phyloP scores from a whole-genome alignment of 768 basidiomycete species.

The Kwoniella bestiolae region DNA sequence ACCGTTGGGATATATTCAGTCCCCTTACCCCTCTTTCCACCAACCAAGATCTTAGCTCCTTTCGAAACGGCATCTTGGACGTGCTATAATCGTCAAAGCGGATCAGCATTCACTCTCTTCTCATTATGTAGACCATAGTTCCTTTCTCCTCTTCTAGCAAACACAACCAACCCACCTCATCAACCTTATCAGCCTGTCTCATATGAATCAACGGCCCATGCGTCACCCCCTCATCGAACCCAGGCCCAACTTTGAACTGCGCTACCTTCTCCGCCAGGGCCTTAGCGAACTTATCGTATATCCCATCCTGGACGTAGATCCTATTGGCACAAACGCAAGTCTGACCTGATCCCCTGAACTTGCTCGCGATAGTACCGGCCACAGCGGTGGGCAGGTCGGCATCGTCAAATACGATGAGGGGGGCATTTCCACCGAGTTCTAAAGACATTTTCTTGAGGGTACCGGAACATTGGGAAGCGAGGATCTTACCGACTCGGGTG shows the following conservation, averaged over 20 bases:
- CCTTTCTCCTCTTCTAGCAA: too few species aligned
- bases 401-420: constrained; percentile 95
- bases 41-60: constrained; percentile 86
- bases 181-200: constrained; percentile 82
- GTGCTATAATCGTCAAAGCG: constrained; percentile 60
- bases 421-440: constrained; percentile 69
- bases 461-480: constrained; percentile 54
- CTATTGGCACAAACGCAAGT: constrained; percentile 66
- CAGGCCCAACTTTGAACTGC: constrained; percentile 76
- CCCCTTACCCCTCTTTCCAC: constrained; percentile 72
- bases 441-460: constrained; percentile 59
- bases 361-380: constrained; percentile 64
- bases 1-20: constrained; percentile 69
- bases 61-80: constrained; percentile 82
- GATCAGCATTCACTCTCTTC: background rate
- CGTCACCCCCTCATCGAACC: constrained; percentile 76
- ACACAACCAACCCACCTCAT: constrained; percentile 59
- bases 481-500: constrained; percentile 59
- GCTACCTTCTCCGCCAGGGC: constrained; percentile 70
- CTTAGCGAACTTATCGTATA: constrained; percentile 91
- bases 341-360: constrained; percentile 57
- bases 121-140: too few species aligned
- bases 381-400: constrained; percentile 92
- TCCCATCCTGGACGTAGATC: constrained; percentile 85
- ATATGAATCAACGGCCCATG: constrained; percentile 93